Evolutionary conservation across 352 stramenopile species (phyloP).

Genomic region (Phytophthora vignae): DNA sequence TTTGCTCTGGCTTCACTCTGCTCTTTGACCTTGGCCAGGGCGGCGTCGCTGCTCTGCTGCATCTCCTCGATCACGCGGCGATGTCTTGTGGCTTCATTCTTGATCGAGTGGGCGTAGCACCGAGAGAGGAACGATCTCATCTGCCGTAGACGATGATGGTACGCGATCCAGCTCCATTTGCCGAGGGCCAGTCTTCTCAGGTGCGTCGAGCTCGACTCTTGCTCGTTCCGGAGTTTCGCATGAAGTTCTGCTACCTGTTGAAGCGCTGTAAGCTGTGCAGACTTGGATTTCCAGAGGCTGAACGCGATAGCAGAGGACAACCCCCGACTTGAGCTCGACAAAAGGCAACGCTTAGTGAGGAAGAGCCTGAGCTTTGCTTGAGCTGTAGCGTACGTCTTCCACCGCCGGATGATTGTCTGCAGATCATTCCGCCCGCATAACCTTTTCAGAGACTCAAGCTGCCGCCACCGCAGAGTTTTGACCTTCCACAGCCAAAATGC

Average conservation of each 20-base stretch:
- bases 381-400: slow-evolving; percentile 20
- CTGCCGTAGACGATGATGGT: slow-evolving; percentile 36
- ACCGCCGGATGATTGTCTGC: slow-evolving; percentile 15
- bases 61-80: slow-evolving; percentile 22
- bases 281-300: slow-evolving; percentile 30
- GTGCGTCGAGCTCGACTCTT: slow-evolving; percentile 17
- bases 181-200: slow-evolving; percentile 33
- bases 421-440: slow-evolving; percentile 13
- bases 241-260: slow-evolving; percentile 23
- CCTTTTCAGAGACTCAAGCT: slow-evolving; percentile 21
- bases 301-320: slow-evolving; percentile 30
- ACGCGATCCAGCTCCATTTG: slow-evolving; percentile 65
- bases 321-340: slow-evolving; percentile 6
- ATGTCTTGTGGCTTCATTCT: slow-evolving; percentile 16
- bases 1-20: slow-evolving; percentile 18
- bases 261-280: slow-evolving; percentile 13
- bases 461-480: slow-evolving; percentile 17
- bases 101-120: slow-evolving; percentile 28
- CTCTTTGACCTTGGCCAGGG: slow-evolving; percentile 16
- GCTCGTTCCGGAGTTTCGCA: slow-evolving; percentile 21
- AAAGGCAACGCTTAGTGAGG: slow-evolving; percentile 32
- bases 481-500: slow-evolving; percentile 45
- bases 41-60: slow-evolving; percentile 16
- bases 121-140: slow-evolving; percentile 50
- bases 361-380: slow-evolving; percentile 30